Percentiles rank a stretch among this genome's conserved stretches.
Evolutionary conservation across 495 filamentous ascomycete genomes (phyloP).

Genomic region (Aspergillus cavernicola): DNA sequence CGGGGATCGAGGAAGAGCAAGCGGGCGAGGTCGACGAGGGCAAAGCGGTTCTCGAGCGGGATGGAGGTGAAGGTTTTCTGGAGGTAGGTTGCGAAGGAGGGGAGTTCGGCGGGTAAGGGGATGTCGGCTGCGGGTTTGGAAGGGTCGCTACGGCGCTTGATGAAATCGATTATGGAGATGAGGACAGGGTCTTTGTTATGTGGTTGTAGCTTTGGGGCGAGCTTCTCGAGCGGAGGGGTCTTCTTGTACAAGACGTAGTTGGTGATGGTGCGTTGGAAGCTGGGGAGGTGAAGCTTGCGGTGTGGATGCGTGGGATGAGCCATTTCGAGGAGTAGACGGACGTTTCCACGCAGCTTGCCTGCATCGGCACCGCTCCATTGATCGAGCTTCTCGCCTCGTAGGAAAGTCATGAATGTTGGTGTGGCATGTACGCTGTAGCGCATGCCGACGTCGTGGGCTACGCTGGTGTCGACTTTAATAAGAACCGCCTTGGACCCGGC

Average conservation of each 20-base stretch:
- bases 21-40: slow-evolving; percentile 77
- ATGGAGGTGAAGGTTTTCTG: slow-evolving; percentile 26
- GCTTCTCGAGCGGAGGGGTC: slow-evolving; percentile 77
- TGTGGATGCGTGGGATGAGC: slow-evolving; percentile 78
- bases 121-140: slow-evolving; percentile 35
- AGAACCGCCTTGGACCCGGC: slow-evolving; percentile 64
- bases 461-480: slow-evolving; percentile 78
- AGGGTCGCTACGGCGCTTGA: slow-evolving; percentile 38
- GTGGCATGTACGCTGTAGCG: slow-evolving; percentile 71
- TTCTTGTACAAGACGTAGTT: slow-evolving; percentile 73
- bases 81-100: slow-evolving; percentile 38
- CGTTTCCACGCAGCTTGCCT: slow-evolving; percentile 62
- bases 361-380: slow-evolving; percentile 78
- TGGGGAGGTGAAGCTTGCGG: slow-evolving; percentile 62
- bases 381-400: slow-evolving; percentile 70
- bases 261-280: slow-evolving; percentile 56
- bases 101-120: slow-evolving; percentile 47
- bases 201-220: slow-evolving; percentile 67
- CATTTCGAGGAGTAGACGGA: slow-evolving; percentile 71
- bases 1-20: slow-evolving; percentile 73
- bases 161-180: slow-evolving; percentile 58
- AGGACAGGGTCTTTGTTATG: slow-evolving; percentile 52
- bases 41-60: slow-evolving; percentile 56
- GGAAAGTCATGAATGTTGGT: slow-evolving; percentile 87
- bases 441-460: slow-evolving; percentile 59